Conservation (phyloP, 345 rosid species). For the Hibiscus trionum region DNA sequence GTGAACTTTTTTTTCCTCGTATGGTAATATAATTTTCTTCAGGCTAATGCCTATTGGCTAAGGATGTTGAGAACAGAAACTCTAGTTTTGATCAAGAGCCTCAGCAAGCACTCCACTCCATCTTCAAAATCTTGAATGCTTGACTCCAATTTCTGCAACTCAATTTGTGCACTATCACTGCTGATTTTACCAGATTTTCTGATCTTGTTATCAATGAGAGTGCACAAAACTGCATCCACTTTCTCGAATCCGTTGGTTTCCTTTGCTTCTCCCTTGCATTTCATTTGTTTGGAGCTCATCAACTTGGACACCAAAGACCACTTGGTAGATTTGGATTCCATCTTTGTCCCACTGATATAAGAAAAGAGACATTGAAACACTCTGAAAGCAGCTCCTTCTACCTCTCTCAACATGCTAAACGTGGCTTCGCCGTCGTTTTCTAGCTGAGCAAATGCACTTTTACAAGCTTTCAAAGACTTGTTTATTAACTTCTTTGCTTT, state of each 20-base stretch:
- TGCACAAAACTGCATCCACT: conserved; percentile 22
- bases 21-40: neutral
- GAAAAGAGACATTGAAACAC: conserved; percentile 17
- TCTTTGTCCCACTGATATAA: conserved; percentile 18
- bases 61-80: conserved; percentile 8
- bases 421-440: neutral
- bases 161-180: conserved; percentile 8
- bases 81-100: conserved; percentile 33
- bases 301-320: conserved; percentile 21
- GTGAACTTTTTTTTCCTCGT: neutral
- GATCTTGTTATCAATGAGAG: neutral
- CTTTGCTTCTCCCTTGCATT: neutral
- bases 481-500: conserved; percentile 8
- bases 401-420: conserved; percentile 13
- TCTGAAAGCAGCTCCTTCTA: conserved; percentile 2
- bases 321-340: conserved; percentile 1
- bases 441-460: neutral
- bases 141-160: conserved; percentile 3
- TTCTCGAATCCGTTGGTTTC: conserved; percentile 6
- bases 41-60: neutral
- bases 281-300: conserved; percentile 7
- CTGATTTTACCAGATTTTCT: neutral
- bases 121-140: conserved; percentile 34
- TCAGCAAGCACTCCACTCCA: conserved; percentile 13
- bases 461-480: conserved; percentile 9